These are phyloP conservation scores for Lactarius sp. DNA, from an alignment of 768 basidiomycete species.

Conservation along the genomic window DNA sequence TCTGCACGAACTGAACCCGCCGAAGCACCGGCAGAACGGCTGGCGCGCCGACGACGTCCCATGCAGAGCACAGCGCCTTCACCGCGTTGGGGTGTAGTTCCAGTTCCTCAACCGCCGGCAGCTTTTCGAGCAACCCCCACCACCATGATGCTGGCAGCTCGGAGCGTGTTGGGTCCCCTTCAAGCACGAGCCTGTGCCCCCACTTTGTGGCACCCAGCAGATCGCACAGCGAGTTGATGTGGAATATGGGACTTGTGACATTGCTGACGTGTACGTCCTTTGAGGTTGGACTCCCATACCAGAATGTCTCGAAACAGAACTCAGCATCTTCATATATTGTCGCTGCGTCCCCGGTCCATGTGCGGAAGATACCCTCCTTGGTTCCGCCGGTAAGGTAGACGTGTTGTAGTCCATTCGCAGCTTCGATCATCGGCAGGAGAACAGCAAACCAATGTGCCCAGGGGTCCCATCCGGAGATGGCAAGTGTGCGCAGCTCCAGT, in stretches of 20 bases:
- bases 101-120: constrained; percentile 12
- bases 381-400: constrained; percentile 7
- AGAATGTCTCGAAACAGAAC: constrained; percentile 9
- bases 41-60: constrained; percentile 5
- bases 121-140: constrained; percentile 10
- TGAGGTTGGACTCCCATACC: constrained; percentile 1
- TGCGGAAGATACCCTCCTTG: constrained; percentile 15
- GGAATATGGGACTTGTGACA: constrained; percentile 8
- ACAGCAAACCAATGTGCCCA: constrained; percentile 10
- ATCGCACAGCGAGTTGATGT: neutral
- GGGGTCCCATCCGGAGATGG: constrained; percentile 7
- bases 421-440: neutral
- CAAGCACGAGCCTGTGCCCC: constrained; percentile 7
- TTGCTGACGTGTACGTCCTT: too few relatives aligned
- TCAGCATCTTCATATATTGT: constrained; percentile 1
- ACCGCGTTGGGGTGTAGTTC: neutral
- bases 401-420: constrained; percentile 11
- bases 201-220: neutral
- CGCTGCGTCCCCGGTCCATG: constrained; percentile 8
- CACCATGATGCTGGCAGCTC: neutral
- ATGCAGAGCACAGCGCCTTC: constrained; percentile 2
- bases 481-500: neutral
- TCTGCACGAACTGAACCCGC: neutral
- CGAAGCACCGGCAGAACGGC: constrained; percentile 5
- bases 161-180: neutral